Evolutionary conservation across 2,329 filamentous ascomycete genomes (phyloP).

Genomic region (Sporothrix pseudoabietina): DNA sequence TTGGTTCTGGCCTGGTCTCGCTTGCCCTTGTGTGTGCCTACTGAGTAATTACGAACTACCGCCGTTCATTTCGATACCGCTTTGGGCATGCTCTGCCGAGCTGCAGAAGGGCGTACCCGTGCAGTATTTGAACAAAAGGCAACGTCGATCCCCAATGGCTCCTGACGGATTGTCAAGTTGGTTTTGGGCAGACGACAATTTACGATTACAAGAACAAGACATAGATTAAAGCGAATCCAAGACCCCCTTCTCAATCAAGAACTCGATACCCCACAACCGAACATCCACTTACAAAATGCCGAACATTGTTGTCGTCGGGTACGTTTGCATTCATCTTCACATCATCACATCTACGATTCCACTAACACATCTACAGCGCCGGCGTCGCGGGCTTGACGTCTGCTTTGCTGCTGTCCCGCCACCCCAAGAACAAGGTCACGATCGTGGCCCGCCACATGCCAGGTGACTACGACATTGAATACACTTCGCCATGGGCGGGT

Average conservation of each 20-base stretch:
- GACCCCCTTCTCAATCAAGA: neutral
- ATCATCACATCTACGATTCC: neutral
- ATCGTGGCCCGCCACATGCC: slow-evolving; percentile 78
- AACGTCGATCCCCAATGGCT: neutral
- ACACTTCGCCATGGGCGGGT: slow-evolving; percentile 86
- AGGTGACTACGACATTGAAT: slow-evolving; percentile 88
- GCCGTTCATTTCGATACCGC: neutral
- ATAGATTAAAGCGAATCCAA: neutral
- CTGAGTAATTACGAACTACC: too few relatives aligned
- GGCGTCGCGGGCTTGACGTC: slow-evolving; percentile 57
- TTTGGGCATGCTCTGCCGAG: slow-evolving; percentile 10
- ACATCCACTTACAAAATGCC: slow-evolving; percentile 38
- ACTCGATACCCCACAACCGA: neutral
- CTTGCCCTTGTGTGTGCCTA: neutral
- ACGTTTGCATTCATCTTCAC: slow-evolving; percentile 30
- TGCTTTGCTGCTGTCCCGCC: slow-evolving; percentile 52
- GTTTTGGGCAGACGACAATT: neutral
- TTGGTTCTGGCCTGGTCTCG: neutral
- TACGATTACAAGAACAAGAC: neutral
- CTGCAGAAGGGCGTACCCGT: neutral
- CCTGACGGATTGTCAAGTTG: neutral
- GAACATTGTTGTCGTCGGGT: slow-evolving; percentile 47
- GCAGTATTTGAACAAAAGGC: neutral
- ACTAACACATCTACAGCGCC: slow-evolving; percentile 42
- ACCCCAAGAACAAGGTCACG: slow-evolving; percentile 47